Evolutionary conservation across 345 rosid species (phyloP), one percentile per base, ranked within the genome.

Genomic region (Nasturtium officinale): DNA sequence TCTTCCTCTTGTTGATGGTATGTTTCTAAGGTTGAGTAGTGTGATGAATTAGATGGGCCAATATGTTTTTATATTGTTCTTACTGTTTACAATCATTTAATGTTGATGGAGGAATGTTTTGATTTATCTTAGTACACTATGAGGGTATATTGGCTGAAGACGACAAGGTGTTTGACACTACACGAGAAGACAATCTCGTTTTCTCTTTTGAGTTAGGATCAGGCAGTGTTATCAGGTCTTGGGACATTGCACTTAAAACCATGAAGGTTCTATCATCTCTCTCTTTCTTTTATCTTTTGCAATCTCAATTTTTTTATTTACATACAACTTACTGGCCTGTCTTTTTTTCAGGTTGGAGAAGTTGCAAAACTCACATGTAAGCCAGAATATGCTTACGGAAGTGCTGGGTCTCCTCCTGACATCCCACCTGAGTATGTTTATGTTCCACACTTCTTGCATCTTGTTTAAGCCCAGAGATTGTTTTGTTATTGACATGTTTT

Each of bases 331-430:
- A 51, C 26, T 53, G 46, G 29, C 15, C 6, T 13, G 20, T 7
- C 42, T 17, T 28, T 32, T 69, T 18, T 51, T 54, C 82, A 95
- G 98, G 98, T 90, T 42, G 99, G 99, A 35, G 99, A 95, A 82
- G 85, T 95, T 80, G 99, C 99, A 3, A 90, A 87, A 77, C 73
- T 91, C 77, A 89, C 86, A 48, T 91, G 98, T 85, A 91, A 87
- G 82, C 92, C 99, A 29, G 98, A 95, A 37, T 91, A 91, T 80
- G 98, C 96, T 30, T 95, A 95, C 64, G 94, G 99, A 35, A 80
- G 84, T 64, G 84, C 85, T 20, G 99, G 98, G 28, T 91, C 97
- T 74, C 91, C 94, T 28, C 97, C 98, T 0, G 97, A 91, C 59
- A 86, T 95, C 69, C 99, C 97, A 66, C 85, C 99, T 2, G 71